A percentile compares a stretch with the other conserved stretches of the same genome.
Evolutionary conservation across 805 yeast genomes (phyloP).

Genomic region (Spathaspora sp.): DNA sequence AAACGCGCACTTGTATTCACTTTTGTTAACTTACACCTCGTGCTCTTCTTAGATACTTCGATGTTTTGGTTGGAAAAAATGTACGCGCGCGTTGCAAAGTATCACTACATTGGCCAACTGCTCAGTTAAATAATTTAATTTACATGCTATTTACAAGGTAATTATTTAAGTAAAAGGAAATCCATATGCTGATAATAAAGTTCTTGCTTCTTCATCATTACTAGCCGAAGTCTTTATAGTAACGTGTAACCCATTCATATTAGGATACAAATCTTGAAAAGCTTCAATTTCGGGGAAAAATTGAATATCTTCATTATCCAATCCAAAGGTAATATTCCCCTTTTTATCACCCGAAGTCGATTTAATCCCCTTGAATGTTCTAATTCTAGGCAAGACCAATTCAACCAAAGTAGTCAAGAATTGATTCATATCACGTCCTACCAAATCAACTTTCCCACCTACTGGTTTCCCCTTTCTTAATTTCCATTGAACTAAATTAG

Average conservation of each 20-base stretch:
- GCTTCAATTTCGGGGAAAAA: constrained; percentile 92
- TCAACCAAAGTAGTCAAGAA: constrained; percentile 85
- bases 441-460: constrained; percentile 81
- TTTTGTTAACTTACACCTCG: too few relatives aligned
- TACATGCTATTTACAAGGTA: constrained; percentile 3
- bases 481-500: constrained; percentile 82
- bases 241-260: constrained; percentile 79
- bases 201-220: constrained; percentile 85
- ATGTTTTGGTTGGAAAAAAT: not conserved
- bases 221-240: constrained; percentile 86
- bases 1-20: too few relatives aligned
- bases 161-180: constrained; percentile 55
- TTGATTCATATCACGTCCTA: constrained; percentile 81
- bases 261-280: constrained; percentile 86
- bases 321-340: constrained; percentile 85
- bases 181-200: constrained; percentile 76
- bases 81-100: not conserved
- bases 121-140: not conserved
- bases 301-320: constrained; percentile 70
- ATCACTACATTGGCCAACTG: too few relatives aligned
- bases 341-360: constrained; percentile 75
- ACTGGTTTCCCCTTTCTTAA: constrained; percentile 83
- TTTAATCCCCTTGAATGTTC: constrained; percentile 79
- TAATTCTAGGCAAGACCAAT: constrained; percentile 86
- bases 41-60: not conserved